Percentiles rank a stretch among this genome's conserved stretches.
Conservation (phyloP, 2,329 filamentous ascomycete species). For the Cladosporium phlei region DNA sequence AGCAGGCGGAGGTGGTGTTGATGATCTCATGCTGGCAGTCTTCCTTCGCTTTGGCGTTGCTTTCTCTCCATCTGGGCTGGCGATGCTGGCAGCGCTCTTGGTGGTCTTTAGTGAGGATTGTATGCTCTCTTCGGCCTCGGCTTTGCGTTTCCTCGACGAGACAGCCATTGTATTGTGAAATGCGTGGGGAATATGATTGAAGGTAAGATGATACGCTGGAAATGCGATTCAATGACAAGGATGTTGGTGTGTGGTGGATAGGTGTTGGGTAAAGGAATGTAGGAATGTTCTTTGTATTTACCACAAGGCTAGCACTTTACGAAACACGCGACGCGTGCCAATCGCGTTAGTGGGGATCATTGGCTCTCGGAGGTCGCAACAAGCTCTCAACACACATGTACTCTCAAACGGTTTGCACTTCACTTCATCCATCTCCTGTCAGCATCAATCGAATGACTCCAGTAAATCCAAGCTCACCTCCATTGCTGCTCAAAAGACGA, state of each 20-base stretch:
- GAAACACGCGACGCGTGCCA: too few species aligned
- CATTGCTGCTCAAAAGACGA: too few species aligned
- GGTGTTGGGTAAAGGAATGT: neutral
- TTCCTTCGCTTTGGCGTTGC: conserved; percentile 15
- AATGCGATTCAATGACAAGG: neutral
- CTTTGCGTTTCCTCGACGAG: conserved; percentile 25
- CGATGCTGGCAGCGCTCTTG: neutral
- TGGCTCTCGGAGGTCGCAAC: too few species aligned
- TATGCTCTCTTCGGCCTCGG: conserved; percentile 19
- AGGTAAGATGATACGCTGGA: neutral
- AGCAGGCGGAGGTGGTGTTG: conserved; percentile 18
- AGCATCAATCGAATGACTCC: too few species aligned
- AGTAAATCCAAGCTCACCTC: too few species aligned
- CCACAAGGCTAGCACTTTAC: too few species aligned
- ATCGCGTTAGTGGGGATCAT: too few species aligned
- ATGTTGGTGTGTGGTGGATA: neutral
- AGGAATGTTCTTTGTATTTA: neutral
- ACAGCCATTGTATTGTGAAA: conserved; percentile 22
- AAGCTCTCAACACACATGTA: too few species aligned
- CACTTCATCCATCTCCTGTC: too few species aligned
- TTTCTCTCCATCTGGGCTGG: neutral
- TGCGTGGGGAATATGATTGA: too few species aligned
- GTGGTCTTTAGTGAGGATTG: conserved; percentile 3
- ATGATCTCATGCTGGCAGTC: conserved; percentile 17
- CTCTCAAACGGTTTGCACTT: too few species aligned